Percentiles rank a stretch among this genome's conserved stretches.
Evolutionary conservation across 164 flowering plant genomes (phyloP).

Genomic region (Umbellularia californica): DNA sequence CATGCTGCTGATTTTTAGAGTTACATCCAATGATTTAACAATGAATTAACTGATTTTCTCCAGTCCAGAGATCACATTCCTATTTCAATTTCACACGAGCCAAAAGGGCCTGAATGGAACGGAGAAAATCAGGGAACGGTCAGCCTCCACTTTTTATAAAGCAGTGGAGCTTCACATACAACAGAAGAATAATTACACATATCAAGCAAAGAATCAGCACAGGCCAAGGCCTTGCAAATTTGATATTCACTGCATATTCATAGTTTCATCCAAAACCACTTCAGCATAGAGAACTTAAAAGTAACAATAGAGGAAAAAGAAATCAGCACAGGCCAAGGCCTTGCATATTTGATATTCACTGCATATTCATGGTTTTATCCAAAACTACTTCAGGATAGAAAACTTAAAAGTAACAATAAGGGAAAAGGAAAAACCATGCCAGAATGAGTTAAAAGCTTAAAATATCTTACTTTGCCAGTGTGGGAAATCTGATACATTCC

Average conservation of each 20-base stretch:
- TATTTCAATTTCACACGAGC: too few relatives aligned
- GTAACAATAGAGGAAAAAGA: neutral
- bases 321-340: neutral
- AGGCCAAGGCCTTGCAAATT: neutral
- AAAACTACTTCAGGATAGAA: neutral
- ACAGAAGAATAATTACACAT: neutral
- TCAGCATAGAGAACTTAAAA: neutral
- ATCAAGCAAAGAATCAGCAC: neutral
- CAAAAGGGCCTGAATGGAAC: too few relatives aligned
- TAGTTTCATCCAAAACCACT: neutral
- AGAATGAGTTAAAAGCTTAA: neutral
- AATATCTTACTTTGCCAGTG: conserved; percentile 81
- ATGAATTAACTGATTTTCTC: too few relatives aligned
- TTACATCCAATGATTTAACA: too few relatives aligned
- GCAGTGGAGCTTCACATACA: neutral
- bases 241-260: neutral
- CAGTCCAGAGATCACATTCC: too few relatives aligned
- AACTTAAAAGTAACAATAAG: neutral
- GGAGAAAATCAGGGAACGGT: neutral
- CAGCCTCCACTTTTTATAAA: neutral
- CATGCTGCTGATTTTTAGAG: too few relatives aligned
- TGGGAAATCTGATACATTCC: conserved; percentile 84
- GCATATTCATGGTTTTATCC: neutral
- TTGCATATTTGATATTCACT: neutral
- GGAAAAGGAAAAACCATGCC: neutral